Percentiles rank a stretch among this genome's conserved stretches.
phyloP scores from a whole-genome alignment of 2,329 filamentous ascomycete genomes.

The Macrophomina pseudophaseolina region DNA sequence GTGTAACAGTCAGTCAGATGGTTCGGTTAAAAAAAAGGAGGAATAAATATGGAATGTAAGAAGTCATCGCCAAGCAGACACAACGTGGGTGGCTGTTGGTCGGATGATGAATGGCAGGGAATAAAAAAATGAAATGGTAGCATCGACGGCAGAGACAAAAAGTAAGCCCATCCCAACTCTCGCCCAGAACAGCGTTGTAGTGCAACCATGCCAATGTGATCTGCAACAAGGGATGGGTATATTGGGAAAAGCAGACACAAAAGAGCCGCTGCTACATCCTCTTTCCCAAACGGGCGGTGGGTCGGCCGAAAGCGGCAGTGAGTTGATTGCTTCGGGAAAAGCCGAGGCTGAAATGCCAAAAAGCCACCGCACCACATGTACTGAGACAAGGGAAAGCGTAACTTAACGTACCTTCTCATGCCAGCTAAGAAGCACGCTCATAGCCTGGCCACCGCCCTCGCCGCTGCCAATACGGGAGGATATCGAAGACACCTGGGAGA shows the following conservation, averaged over 20 bases:
- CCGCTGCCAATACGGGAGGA: conserved; percentile 59
- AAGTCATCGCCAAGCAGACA: neutral
- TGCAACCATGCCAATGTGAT: conserved; percentile 22
- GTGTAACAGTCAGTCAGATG: neutral
- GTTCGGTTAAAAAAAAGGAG: neutral
- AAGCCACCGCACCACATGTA: conserved; percentile 2
- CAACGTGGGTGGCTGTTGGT: conserved; percentile 1
- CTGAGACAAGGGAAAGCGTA: conserved; percentile 20
- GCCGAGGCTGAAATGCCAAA: conserved; percentile 8
- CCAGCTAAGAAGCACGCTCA: conserved; percentile 98
- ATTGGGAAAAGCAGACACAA: conserved; percentile 9
- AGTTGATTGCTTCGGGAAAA: conserved; percentile 14
- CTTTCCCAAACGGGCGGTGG: conserved; percentile 7
- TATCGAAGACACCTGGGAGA: conserved; percentile 77
- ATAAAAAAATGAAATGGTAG: neutral
- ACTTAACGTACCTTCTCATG: conserved; percentile 75
- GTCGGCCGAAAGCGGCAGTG: conserved; percentile 20
- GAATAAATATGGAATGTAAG: conserved; percentile 23
- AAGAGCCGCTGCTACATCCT: conserved; percentile 16
- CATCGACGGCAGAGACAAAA: conserved; percentile 1
- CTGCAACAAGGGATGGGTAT: conserved; percentile 20
- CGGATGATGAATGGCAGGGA: conserved; percentile 1
- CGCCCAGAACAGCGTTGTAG: conserved; percentile 15
- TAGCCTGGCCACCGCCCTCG: conserved; percentile 78
- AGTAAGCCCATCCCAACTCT: neutral